Evolutionary conservation across 495 filamentous ascomycete genomes (phyloP), one percentile per base, ranked within the genome.

Genomic region (Xylaria flabelliformis): DNA sequence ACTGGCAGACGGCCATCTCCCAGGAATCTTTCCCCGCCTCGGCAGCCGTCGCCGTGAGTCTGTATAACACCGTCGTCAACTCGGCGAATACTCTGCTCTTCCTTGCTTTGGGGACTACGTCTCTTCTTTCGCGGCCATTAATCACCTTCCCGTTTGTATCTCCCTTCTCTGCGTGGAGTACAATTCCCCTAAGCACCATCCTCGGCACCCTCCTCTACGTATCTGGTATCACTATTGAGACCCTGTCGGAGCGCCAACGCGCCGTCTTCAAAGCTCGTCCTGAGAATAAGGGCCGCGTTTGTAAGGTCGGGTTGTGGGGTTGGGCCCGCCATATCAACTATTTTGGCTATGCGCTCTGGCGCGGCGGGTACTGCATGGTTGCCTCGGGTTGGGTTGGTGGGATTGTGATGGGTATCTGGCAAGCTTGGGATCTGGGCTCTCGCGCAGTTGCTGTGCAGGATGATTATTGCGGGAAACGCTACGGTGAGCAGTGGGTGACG

Each of bases 261-360:
- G 83, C 80, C 72, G 51, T 55, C 1, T 90, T 90, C 81, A 90
- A 90, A 77, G 71, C 78, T 24, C 78, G 83, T 29, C 78, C 83
- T 8, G 80, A 79, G 71, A 90, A 90, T 76, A 79, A 83, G 67
- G 88, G 88, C 24, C 87, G 86, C 79, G 78, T 85, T 2, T 89
- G 84, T 72, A 83, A 80, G 34, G 82, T 78, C 1, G 89, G 89
- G 1, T 73, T 89, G 39, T 90, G 85, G 82, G 72, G 75, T 3
- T 73, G 84, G 73, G 85, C 87, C 5, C 83, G 87, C n/a, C 88
- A 91, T 69, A 82, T 88, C 75, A 90, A 91, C 58, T 91, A 90
- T 72, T 83, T 83, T 32, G 87, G 80, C 15, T 90, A 88, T 74
- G 84, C 86, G 1, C 41, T 90, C 3, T 89, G 88, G 88, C 77